These are phyloP conservation scores for Saccharomycopsis crataegensis DNA, from an alignment of 1,139 yeast species.

Conservation along the genomic window DNA sequence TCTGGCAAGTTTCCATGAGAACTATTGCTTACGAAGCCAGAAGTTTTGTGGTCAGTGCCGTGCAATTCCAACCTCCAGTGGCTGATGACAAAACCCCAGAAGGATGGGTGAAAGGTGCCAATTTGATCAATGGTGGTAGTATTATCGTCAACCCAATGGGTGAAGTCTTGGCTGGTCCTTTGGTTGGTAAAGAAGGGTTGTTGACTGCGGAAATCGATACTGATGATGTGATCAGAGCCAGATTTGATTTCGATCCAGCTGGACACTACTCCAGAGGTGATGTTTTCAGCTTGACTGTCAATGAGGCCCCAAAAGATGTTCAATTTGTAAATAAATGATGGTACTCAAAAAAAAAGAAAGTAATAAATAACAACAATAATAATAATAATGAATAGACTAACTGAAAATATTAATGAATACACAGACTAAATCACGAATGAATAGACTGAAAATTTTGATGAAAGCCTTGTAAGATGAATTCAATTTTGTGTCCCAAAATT, in stretches of 20 bases:
- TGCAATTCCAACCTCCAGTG: constrained; percentile 23
- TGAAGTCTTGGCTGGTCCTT: constrained; percentile 36
- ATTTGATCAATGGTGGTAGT: constrained; percentile 33
- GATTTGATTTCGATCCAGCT: constrained; percentile 32
- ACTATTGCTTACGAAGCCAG: constrained; percentile 33
- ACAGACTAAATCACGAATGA: too few species aligned
- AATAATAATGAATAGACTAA: too few species aligned
- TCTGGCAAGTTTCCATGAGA: constrained; percentile 31
- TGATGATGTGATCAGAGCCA: constrained; percentile 29
- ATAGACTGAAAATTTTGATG: too few species aligned
- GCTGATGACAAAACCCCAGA: constrained; percentile 21
- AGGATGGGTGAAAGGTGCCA: constrained; percentile 20
- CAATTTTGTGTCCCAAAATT: too few species aligned
- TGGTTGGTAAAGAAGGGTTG: constrained; percentile 32
- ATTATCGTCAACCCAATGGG: constrained; percentile 35
- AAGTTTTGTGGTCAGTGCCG: constrained; percentile 30
- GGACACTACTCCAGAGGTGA: constrained; percentile 37
- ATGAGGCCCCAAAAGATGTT: constrained; percentile 25
- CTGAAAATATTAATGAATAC: too few species aligned
- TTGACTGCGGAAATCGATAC: constrained; percentile 32
- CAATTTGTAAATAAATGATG: not conserved
- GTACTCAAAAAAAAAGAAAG: too few species aligned
- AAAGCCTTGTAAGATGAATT: too few species aligned
- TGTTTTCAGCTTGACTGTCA: constrained; percentile 32
- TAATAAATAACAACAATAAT: too few species aligned